Percentiles rank a stretch among this genome's conserved stretches.
Evolutionary conservation across 176 grass and related monocot genomes (phyloP).

Genomic region (Ampelocalamus luodianensis): DNA sequence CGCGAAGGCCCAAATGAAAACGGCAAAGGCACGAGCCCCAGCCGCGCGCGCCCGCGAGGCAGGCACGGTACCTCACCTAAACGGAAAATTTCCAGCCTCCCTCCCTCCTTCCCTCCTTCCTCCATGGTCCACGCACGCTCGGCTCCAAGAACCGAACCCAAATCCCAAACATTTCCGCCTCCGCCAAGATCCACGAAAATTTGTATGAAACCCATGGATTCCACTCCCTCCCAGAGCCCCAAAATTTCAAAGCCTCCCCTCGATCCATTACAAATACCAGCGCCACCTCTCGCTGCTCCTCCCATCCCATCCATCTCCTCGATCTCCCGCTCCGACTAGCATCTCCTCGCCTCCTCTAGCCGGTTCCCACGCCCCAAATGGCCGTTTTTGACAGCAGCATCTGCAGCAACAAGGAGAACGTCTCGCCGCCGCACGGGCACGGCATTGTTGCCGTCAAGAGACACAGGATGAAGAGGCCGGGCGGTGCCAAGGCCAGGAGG

Average conservation of each 20-base stretch:
- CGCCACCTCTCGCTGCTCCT: background rate
- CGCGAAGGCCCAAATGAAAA: too few relatives aligned
- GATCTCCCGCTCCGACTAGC: background rate
- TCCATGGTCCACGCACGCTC: background rate
- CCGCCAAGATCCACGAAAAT: background rate
- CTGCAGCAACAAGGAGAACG: slow-evolving; percentile 38
- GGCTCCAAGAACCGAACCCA: background rate
- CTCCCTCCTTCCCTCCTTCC: background rate
- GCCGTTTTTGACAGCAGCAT: background rate
- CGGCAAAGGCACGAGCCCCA: background rate
- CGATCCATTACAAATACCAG: slow-evolving; percentile 30
- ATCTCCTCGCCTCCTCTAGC: background rate
- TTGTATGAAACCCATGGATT: background rate
- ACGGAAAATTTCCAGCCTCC: background rate
- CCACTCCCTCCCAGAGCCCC: background rate
- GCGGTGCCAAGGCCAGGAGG: background rate
- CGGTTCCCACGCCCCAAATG: background rate
- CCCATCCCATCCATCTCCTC: background rate
- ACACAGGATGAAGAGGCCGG: slow-evolving; percentile 40
- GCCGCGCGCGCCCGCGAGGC: background rate
- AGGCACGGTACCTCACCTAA: background rate
- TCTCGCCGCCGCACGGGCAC: slow-evolving; percentile 23
- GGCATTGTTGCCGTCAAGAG: slow-evolving; percentile 31
- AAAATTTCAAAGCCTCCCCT: background rate
- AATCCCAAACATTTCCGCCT: background rate